phyloP scores from a whole-genome alignment of 768 basidiomycete genomes.

The Tricholoma hemisulphureum region DNA sequence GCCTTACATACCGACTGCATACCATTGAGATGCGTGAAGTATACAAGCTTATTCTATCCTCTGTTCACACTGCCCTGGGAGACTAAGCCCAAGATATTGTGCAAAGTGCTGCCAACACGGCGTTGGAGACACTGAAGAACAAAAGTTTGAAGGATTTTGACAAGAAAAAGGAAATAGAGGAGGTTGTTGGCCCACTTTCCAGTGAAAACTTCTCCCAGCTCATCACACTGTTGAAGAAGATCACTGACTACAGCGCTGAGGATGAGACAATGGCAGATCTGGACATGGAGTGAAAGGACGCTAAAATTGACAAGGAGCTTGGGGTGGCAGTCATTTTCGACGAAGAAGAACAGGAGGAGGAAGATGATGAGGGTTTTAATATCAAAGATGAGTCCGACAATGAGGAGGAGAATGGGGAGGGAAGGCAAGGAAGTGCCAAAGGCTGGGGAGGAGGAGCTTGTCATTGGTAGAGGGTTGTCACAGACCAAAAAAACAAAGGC shows the following conservation, averaged over 20 bases:
- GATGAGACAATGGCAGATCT: conserved; percentile 79
- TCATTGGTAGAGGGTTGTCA: conserved; percentile 72
- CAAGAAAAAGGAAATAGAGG: conserved; percentile 92
- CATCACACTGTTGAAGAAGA: conserved; percentile 84
- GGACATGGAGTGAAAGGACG: conserved; percentile 77
- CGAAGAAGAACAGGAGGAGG: conserved; percentile 94
- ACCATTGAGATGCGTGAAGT: too few relatives aligned
- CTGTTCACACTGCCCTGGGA: conserved; percentile 80
- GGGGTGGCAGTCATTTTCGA: conserved; percentile 98
- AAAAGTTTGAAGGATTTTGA: conserved; percentile 93
- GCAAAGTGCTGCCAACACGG: conserved; percentile 90
- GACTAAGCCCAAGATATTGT: conserved; percentile 97
- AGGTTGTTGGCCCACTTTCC: conserved; percentile 61
- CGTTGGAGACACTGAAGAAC: conserved; percentile 84
- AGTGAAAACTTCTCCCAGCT: conserved; percentile 82
- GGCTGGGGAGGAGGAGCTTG: conserved; percentile 61
- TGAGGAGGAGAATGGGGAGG: conserved; percentile 65
- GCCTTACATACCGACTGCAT: too few relatives aligned
- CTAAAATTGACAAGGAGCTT: conserved; percentile 90
- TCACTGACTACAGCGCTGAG: conserved; percentile 92
- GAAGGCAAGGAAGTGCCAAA: conserved; percentile 44
- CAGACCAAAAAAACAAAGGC: conserved; percentile 50
- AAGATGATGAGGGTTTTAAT: conserved; percentile 87
- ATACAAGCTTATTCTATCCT: conserved; percentile 85
- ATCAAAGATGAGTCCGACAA: conserved; percentile 79